phyloP scores from a whole-genome alignment of 257 asterid species.

The Oldenlandia corymbosa region DNA sequence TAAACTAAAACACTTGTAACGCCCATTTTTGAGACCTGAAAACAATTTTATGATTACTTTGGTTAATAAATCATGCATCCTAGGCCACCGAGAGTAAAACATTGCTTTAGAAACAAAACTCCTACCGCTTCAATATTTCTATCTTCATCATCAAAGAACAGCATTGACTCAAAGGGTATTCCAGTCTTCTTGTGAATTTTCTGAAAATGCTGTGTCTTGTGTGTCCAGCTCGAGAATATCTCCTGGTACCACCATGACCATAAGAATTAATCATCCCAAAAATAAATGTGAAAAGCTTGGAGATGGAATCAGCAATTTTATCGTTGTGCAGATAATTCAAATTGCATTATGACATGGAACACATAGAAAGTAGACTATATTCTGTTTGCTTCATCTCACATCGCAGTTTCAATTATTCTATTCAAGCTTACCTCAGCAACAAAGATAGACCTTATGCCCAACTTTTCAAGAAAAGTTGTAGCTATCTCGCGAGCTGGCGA shows the following conservation, averaged over 20 bases:
- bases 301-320: not conserved
- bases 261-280: not conserved
- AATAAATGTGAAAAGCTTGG: not conserved
- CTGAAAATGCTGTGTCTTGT: constrained; percentile 35
- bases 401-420: not conserved
- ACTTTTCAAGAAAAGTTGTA: constrained; percentile 17
- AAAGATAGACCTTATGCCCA: constrained; percentile 23
- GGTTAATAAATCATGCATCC: not conserved
- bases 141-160: constrained; percentile 36
- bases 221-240: constrained; percentile 31
- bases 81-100: not conserved
- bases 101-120: not conserved
- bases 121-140: constrained; percentile 29
- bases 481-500: constrained; percentile 29
- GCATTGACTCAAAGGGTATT: constrained; percentile 29
- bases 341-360: not conserved
- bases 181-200: constrained; percentile 23
- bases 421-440: constrained; percentile 25
- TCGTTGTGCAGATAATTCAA: not conserved
- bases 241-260: constrained; percentile 29
- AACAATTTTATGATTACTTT: not conserved
- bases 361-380: not conserved
- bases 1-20: constrained; percentile 29
- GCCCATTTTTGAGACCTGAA: constrained; percentile 33
- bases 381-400: not conserved